These are phyloP conservation scores for Hymenoscyphus salicellus DNA, from an alignment of 2,329 filamentous ascomycete genomes.

Conservation along the genomic window DNA sequence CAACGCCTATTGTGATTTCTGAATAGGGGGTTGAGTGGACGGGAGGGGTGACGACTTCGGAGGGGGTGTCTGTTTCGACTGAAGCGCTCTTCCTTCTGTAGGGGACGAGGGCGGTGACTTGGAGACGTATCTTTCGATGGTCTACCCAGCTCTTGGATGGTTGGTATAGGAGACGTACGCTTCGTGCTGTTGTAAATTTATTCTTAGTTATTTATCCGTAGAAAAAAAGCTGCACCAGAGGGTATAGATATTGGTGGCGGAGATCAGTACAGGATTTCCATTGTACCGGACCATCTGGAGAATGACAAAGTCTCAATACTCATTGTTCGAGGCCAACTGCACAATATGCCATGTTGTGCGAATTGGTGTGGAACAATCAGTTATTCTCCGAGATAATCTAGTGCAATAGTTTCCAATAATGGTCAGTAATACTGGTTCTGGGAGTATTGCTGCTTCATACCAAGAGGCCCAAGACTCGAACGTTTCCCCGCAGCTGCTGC, in stretches of 20 bases:
- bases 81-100: constrained; percentile 17
- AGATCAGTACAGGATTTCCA: too few species aligned
- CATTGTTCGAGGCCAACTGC: too few species aligned
- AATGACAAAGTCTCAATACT: too few species aligned
- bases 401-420: too few species aligned
- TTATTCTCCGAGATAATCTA: neutral
- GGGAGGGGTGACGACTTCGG: constrained; percentile 16
- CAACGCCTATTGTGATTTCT: constrained; percentile 73
- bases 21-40: constrained; percentile 56
- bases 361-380: too few species aligned
- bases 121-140: constrained; percentile 21
- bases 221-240: too few species aligned
- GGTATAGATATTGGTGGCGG: too few species aligned
- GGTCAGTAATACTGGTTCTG: too few species aligned
- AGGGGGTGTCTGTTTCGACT: constrained; percentile 13
- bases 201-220: constrained; percentile 1
- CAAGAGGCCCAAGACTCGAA: constrained; percentile 19
- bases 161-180: constrained; percentile 24
- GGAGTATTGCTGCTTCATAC: constrained; percentile 10
- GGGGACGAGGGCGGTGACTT: constrained; percentile 20
- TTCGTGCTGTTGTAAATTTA: constrained; percentile 20
- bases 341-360: too few species aligned
- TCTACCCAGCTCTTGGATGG: constrained; percentile 24
- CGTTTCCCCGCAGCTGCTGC: constrained; percentile 13
- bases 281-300: too few species aligned